A percentile compares a stretch with the other conserved stretches of the same genome.
phyloP scores from a whole-genome alignment of 2,329 filamentous ascomycete species.

The Penicillium sp. region DNA sequence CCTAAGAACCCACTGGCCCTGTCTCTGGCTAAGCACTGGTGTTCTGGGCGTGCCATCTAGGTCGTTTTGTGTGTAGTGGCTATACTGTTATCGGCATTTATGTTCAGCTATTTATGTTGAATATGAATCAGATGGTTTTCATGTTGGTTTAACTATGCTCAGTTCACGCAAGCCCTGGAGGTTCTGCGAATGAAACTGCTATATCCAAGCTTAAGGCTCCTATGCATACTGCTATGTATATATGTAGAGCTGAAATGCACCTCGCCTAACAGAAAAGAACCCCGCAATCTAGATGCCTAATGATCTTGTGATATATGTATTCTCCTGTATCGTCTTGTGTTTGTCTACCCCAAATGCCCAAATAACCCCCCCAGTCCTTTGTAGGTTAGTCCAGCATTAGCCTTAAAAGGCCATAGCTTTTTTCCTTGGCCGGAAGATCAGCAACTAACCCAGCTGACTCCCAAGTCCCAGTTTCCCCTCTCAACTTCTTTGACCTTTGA shows the following conservation, averaged over 20 bases:
- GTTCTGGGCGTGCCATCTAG: not conserved
- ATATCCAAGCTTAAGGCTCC: not conserved
- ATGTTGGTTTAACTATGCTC: not conserved
- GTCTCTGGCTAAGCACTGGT: not conserved
- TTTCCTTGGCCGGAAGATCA: not conserved
- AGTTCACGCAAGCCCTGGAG: not conserved
- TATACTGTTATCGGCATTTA: not conserved
- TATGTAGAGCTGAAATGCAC: too few species aligned
- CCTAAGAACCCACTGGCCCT: not conserved
- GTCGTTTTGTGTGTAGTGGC: not conserved
- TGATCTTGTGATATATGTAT: not conserved
- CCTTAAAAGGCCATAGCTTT: constrained; percentile 1
- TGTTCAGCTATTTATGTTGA: not conserved
- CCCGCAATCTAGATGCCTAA: not conserved
- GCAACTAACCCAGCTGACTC: not conserved
- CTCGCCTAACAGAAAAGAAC: not conserved
- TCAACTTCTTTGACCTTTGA: not conserved
- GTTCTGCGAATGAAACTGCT: not conserved
- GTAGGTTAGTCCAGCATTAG: not conserved
- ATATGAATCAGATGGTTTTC: not conserved
- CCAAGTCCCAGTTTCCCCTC: not conserved
- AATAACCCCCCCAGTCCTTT: not conserved
- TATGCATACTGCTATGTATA: not conserved
- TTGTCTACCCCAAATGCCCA: not conserved
- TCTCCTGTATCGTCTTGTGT: too few species aligned